phyloP scores from a whole-genome alignment of 164 flowering plant species.

The Saururus chinensis region DNA sequence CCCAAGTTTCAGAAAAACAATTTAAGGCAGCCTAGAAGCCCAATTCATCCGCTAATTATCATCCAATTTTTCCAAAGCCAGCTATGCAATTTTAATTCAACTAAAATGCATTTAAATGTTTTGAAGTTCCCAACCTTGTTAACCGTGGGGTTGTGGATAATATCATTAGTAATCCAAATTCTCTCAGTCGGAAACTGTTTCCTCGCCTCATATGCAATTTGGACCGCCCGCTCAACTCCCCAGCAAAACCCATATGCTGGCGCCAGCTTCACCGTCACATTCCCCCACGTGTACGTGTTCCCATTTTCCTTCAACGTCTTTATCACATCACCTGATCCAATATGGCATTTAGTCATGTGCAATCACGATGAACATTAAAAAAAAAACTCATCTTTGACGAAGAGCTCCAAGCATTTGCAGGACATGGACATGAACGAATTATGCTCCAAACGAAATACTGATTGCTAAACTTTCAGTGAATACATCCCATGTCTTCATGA shows the following conservation, averaged over 20 bases:
- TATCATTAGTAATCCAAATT: slow-evolving; percentile 95
- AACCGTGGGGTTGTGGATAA: slow-evolving; percentile 93
- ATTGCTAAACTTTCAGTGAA: too few species aligned
- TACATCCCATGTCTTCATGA: too few species aligned
- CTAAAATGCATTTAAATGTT: not conserved
- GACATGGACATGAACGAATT: too few species aligned
- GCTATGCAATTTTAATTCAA: not conserved
- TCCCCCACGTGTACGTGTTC: slow-evolving; percentile 75
- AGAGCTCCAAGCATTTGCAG: too few species aligned
- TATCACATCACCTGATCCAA: slow-evolving; percentile 61
- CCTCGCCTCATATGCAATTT: slow-evolving; percentile 96
- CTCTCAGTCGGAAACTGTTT: slow-evolving; percentile 81
- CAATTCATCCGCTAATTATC: too few species aligned
- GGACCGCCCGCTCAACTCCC: slow-evolving; percentile 99
- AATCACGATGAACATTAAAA: not conserved
- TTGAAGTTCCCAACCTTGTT: slow-evolving; percentile 42
- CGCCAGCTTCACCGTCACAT: slow-evolving; percentile 80
- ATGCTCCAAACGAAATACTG: too few species aligned
- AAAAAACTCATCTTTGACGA: not conserved
- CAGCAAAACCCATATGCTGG: slow-evolving; percentile 93
- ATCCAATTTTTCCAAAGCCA: too few species aligned
- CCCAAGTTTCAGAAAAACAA: too few species aligned
- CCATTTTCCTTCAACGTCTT: slow-evolving; percentile 87
- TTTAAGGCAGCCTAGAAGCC: too few species aligned
- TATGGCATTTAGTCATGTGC: too few species aligned